Percentiles rank a stretch among this genome's conserved stretches.
phyloP scores from a whole-genome alignment of 306 rosid species.

The Albizia julibrissin region DNA sequence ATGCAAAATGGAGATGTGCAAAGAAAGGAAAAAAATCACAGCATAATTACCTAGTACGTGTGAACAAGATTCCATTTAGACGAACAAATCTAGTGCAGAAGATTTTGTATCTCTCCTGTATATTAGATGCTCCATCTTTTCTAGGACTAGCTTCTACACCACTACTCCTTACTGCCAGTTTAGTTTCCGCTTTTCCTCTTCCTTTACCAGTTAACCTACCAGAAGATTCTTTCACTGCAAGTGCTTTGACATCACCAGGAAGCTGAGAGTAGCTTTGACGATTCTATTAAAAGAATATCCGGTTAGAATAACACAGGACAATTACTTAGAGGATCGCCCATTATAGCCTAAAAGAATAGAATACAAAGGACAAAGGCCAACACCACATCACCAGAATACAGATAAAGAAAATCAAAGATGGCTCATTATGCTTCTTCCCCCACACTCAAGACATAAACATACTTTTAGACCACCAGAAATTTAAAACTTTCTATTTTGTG shows the following conservation, averaged over 20 bases:
- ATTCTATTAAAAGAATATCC: slow-evolving; percentile 52
- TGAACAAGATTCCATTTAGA: slow-evolving; percentile 90
- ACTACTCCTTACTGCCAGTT: slow-evolving; percentile 48
- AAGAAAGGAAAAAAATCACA: neutral
- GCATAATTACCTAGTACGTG: slow-evolving; percentile 77
- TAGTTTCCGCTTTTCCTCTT: slow-evolving; percentile 65
- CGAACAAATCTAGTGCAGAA: slow-evolving; percentile 83
- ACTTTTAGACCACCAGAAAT: neutral
- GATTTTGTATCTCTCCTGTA: slow-evolving; percentile 55
- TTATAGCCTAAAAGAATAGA: slow-evolving; percentile 5
- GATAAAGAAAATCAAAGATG: neutral
- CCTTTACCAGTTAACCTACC: slow-evolving; percentile 58
- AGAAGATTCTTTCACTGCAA: slow-evolving; percentile 58
- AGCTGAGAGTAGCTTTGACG: slow-evolving; percentile 83
- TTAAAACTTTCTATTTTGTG: neutral
- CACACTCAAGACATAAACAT: slow-evolving; percentile 8
- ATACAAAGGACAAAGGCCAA: neutral
- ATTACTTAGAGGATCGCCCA: slow-evolving; percentile 1
- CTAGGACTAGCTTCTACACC: slow-evolving; percentile 41
- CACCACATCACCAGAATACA: slow-evolving; percentile 17
- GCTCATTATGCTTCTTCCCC: slow-evolving; percentile 5
- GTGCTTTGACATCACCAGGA: slow-evolving; percentile 59
- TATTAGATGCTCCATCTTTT: slow-evolving; percentile 53
- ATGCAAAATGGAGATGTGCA: neutral
- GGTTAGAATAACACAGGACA: neutral